Percentiles rank a stretch among this genome's conserved stretches.
Evolutionary conservation across 1,284 basidiomycete species (phyloP).

Genomic region (Cryptococcus sp.): DNA sequence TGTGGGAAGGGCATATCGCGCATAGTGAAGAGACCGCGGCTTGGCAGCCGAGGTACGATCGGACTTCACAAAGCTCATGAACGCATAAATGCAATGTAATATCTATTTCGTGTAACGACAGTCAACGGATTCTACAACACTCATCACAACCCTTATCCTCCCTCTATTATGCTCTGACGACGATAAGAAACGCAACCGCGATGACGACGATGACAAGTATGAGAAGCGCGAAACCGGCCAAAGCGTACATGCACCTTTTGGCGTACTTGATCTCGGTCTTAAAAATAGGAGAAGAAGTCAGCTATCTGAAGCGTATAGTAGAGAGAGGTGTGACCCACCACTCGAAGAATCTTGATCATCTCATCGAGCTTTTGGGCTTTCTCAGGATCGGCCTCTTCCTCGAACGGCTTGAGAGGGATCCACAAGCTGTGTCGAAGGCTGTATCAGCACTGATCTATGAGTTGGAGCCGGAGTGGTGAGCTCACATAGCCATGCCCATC

Average conservation of each 20-base stretch:
- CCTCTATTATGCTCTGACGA: neutral
- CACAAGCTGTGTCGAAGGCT: conserved; percentile 24
- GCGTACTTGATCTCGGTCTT: conserved; percentile 50
- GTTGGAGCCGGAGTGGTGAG: conserved; percentile 5
- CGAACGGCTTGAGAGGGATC: conserved; percentile 31
- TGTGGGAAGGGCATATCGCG: conserved; percentile 40
- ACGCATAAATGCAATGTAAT: too few species aligned
- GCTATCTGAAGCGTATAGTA: neutral
- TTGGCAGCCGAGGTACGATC: too few species aligned
- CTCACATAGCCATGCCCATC: conserved; percentile 44
- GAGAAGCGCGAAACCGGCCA: conserved; percentile 20
- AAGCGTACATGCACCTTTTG: conserved; percentile 34
- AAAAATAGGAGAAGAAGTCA: conserved; percentile 1
- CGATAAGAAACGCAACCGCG: conserved; percentile 6
- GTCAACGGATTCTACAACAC: too few species aligned
- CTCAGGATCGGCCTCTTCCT: conserved; percentile 39
- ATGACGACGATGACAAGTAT: conserved; percentile 23
- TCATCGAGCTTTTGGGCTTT: conserved; percentile 44
- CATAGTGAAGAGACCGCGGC: too few species aligned
- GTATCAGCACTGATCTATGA: neutral
- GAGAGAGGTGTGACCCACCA: conserved; percentile 24
- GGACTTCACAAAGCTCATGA: too few species aligned
- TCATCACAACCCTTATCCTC: neutral
- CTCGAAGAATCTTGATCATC: conserved; percentile 43
- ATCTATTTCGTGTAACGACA: too few species aligned